phyloP scores from a whole-genome alignment of 257 asterid genomes.

The Forsythia viridissima region DNA sequence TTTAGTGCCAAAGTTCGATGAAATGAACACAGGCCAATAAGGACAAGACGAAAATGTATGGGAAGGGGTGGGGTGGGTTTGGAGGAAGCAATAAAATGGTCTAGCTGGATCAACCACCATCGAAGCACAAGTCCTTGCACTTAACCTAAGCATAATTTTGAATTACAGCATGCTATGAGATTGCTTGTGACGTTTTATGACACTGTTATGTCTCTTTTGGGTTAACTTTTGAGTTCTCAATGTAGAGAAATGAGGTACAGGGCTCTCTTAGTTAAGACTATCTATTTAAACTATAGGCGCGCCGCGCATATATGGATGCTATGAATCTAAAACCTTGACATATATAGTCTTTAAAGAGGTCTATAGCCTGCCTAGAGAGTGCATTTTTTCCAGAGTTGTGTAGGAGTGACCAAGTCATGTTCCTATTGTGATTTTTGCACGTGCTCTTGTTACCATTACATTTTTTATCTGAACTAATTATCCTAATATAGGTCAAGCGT shows the following conservation, averaged over 20 bases:
- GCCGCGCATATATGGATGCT: neutral
- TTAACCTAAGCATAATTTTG: neutral
- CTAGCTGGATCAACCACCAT: neutral
- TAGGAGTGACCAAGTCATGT: neutral
- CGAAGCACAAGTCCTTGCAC: neutral
- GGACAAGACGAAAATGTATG: neutral
- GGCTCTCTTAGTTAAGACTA: neutral
- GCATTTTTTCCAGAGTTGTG: neutral
- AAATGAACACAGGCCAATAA: neutral
- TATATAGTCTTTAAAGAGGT: neutral
- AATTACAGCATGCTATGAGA: neutral
- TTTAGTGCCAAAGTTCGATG: neutral
- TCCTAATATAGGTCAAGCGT: constrained; percentile 44
- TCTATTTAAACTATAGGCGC: no score
- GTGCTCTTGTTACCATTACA: constrained; percentile 7
- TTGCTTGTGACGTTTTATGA: neutral
- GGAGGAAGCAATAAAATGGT: neutral
- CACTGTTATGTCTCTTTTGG: neutral
- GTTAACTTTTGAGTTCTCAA: neutral
- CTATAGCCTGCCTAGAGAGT: neutral
- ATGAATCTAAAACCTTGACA: neutral
- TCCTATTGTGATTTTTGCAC: neutral
- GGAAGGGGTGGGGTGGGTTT: no score
- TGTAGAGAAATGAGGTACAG: neutral
- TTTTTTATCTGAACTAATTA: constrained; percentile 26